phyloP scores from a whole-genome alignment of 2,329 filamentous ascomycete species.

The Blumeria graminis region DNA sequence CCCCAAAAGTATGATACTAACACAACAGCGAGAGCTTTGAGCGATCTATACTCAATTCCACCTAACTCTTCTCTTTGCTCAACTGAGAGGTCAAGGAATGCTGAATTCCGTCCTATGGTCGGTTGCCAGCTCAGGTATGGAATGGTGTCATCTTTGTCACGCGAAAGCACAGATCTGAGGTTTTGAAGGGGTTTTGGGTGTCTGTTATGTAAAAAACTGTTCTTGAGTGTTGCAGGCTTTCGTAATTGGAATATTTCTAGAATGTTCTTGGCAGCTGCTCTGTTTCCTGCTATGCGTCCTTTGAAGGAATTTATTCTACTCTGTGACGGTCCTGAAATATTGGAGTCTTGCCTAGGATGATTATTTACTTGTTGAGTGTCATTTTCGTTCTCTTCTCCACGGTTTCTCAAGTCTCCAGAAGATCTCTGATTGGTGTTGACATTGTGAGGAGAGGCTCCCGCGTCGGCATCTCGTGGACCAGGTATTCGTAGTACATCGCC shows the following conservation, averaged over 20 bases:
- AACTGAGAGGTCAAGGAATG: slow-evolving; percentile 68
- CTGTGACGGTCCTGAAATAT: neutral
- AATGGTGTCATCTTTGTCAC: slow-evolving; percentile 31
- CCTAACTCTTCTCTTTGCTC: slow-evolving; percentile 87
- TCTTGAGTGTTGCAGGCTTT: slow-evolving; percentile 18
- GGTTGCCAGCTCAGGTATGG: slow-evolving; percentile 90
- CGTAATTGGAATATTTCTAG: slow-evolving; percentile 19
- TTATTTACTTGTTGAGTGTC: slow-evolving; percentile 11
- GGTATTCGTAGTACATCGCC: slow-evolving; percentile 66
- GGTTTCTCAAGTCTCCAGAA: neutral
- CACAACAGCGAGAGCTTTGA: slow-evolving; percentile 65
- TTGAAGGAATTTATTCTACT: neutral
- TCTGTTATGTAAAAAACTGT: slow-evolving; percentile 9
- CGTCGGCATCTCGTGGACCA: slow-evolving; percentile 72
- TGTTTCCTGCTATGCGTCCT: slow-evolving; percentile 5
- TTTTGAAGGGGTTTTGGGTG: slow-evolving; percentile 20
- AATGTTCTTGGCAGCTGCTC: slow-evolving; percentile 7
- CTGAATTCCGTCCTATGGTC: slow-evolving; percentile 78
- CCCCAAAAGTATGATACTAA: slow-evolving; percentile 60
- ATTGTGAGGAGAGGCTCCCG: slow-evolving; percentile 45
- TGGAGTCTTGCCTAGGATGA: neutral
- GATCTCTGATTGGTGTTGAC: slow-evolving; percentile 17
- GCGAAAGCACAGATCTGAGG: slow-evolving; percentile 23
- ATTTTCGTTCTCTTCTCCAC: slow-evolving; percentile 10
- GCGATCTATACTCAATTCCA: slow-evolving; percentile 81